phyloP scores from a whole-genome alignment of 257 asterid species.

The Gentiana dahurica region DNA sequence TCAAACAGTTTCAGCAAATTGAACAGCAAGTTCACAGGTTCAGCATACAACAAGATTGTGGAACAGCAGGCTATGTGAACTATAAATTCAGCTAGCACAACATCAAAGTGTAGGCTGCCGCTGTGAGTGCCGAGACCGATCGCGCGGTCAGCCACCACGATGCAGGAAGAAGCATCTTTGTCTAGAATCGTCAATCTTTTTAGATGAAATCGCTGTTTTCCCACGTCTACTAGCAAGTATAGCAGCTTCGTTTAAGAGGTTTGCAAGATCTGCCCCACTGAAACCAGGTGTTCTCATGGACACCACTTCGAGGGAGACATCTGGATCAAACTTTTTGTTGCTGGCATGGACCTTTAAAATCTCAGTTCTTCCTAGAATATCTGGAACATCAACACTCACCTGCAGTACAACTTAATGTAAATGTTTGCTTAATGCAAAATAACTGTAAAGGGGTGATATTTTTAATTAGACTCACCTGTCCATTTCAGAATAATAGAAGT shows the following conservation, averaged over 20 bases:
- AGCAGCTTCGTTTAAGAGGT: constrained; percentile 68
- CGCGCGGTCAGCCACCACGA: constrained; percentile 92
- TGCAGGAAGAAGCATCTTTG: constrained; percentile 80
- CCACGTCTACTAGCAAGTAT: constrained; percentile 73
- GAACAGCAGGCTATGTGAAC: too few relatives aligned
- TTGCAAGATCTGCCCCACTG: constrained; percentile 65
- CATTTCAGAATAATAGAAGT: too few relatives aligned
- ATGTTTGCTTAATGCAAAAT: background rate
- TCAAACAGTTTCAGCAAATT: too few relatives aligned
- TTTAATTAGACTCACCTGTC: constrained; percentile 19
- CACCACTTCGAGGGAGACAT: constrained; percentile 86
- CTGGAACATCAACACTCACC: constrained; percentile 95
- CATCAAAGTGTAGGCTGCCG: constrained; percentile 20
- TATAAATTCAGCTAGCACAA: too few relatives aligned
- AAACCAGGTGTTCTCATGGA: constrained; percentile 67
- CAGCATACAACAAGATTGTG: too few relatives aligned
- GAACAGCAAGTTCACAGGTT: too few relatives aligned
- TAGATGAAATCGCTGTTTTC: constrained; percentile 22
- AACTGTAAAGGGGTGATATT: background rate
- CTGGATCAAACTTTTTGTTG: constrained; percentile 76
- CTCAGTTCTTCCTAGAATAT: constrained; percentile 93
- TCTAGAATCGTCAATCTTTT: constrained; percentile 61
- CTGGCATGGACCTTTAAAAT: constrained; percentile 83
- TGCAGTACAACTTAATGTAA: constrained; percentile 22
- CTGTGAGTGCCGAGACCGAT: constrained; percentile 87